Percentiles rank a stretch among this genome's conserved stretches.
These are phyloP conservation scores for Incumbomyces lentus DNA, from an alignment of 2,329 filamentous ascomycete genomes.

Conservation along the genomic window DNA sequence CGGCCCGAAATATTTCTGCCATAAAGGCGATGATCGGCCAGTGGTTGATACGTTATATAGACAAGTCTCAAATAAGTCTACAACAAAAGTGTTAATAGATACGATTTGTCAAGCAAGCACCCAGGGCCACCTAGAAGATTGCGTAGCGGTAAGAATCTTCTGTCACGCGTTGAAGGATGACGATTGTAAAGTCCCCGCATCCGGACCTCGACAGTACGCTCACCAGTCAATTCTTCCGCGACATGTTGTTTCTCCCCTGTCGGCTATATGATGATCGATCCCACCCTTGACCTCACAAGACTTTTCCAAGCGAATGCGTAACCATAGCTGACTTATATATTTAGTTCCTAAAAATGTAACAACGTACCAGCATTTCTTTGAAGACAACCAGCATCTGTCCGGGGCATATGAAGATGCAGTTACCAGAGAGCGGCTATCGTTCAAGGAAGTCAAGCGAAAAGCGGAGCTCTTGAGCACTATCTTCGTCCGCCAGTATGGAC, in stretches of 20 bases:
- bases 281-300: no score
- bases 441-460: conserved; percentile 45
- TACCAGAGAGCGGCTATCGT: conserved; percentile 50
- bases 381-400: neutral
- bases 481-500: conserved; percentile 44
- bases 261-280: no score
- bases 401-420: conserved; percentile 48
- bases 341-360: conserved; percentile 6
- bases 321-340: neutral
- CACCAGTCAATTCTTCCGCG: neutral
- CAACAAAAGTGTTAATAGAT: no score
- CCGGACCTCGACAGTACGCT: conserved; percentile 16
- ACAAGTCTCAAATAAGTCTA: no score
- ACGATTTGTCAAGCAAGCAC: no score
- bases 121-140: no score
- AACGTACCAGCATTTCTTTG: conserved; percentile 6
- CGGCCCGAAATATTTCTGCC: no score
- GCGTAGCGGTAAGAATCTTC: no score
- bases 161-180: conserved; percentile 13
- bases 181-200: conserved; percentile 17
- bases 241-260: neutral
- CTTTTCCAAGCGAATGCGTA: no score
- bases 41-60: no score
- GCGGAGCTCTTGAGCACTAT: conserved; percentile 52
- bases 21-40: no score